Conservation (phyloP, 768 basidiomycete species). For the Pisolithus sp. region DNA sequence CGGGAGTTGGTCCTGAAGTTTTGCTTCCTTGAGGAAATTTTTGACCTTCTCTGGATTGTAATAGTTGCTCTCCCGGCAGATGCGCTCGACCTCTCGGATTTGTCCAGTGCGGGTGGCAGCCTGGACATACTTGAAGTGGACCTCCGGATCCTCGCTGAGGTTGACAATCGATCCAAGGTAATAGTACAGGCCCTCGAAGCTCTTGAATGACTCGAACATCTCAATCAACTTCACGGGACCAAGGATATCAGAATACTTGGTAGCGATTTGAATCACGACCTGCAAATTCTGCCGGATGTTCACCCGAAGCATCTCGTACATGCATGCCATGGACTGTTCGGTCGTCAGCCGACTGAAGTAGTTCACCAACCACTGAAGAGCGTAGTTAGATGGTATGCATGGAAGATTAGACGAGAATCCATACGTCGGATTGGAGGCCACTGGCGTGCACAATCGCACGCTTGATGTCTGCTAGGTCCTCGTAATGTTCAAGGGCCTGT, state of each 20-base stretch:
- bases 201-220: constrained; percentile 98
- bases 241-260: constrained; percentile 97
- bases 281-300: constrained; percentile 98
- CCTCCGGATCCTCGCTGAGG: constrained; percentile 91
- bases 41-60: constrained; percentile 99
- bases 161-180: constrained; percentile 98
- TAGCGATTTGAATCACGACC: constrained; percentile 93
- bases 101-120: constrained; percentile 97
- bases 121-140: constrained; percentile 99
- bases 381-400: not conserved
- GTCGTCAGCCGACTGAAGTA: constrained; percentile 97
- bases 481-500: constrained; percentile 95
- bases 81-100: constrained; percentile 97
- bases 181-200: constrained; percentile 96
- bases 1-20: constrained; percentile 91
- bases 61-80: constrained; percentile 93
- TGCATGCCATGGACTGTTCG: constrained; percentile 92
- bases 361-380: constrained; percentile 80
- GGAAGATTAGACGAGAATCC: constrained; percentile 18
- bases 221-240: constrained; percentile 97
- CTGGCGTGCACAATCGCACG: constrained; percentile 92
- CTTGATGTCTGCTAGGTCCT: constrained; percentile 98
- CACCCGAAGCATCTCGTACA: constrained; percentile 94
- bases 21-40: constrained; percentile 99
- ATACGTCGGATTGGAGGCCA: constrained; percentile 74